Base-by-base conservation (phyloP, 331 rosid species). In the Ulmus americana region DNA sequence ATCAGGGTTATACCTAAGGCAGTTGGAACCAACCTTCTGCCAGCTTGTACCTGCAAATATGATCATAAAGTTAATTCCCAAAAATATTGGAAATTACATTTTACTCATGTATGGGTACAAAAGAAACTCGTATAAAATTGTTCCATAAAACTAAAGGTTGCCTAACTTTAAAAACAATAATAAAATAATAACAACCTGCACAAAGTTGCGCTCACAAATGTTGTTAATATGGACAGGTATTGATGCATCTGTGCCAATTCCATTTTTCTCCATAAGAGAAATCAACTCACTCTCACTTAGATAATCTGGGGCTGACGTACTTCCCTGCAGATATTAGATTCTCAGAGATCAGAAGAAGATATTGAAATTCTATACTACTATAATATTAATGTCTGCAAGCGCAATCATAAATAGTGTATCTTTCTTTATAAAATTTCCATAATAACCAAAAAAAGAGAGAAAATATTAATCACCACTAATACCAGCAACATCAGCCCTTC, bases 191-290 rank as follows among this genome's bases (percentile, higher is more conserved):
- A 67, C 70, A 73, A 91, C 97, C 97, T 92, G 96, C 77, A 92
- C 97, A 77, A 81, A 92, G 77, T 92, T 92, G 69, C 97, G 90
- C 77, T 92, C 97, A 40, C 96, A 84, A 70, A 92, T 92, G 87
- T 92, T 92, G 85, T 88, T 92, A 74, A 92, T 85, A 80, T 92
- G 97, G 63, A 86, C 96, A 41, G 97, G 74, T 78, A 92, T 92
- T 64, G 97, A 92, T 58, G 95, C 96, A 86, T 92, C 97, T 4
- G 97, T 92, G 64, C 97, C 97, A 49, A 92, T 86, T 68, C 95
- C 97, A 77, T 92, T 61, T 78, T 92, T 92, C 84, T 92, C 97
- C 97, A 92, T 92, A 54, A 88, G 86, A 68, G 96, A 88, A 70
- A 91, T 91, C 79, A 92, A 86, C 69, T 92, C 97, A 80, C 96